These are phyloP conservation scores for Macrotyloma uniflorum DNA, from an alignment of 306 rosid species.

Conservation along the genomic window DNA sequence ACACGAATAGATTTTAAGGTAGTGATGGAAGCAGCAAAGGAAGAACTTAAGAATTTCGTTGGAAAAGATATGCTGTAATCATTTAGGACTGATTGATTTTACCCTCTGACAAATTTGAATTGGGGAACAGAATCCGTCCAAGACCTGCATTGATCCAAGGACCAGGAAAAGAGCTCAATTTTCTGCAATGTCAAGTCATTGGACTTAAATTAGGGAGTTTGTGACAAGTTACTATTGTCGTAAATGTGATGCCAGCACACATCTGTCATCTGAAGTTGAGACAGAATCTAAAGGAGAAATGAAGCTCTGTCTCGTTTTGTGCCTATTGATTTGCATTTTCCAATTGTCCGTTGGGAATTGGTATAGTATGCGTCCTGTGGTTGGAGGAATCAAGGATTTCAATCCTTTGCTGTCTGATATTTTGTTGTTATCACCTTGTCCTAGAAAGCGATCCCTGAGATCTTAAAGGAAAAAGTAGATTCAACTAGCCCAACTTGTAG, in stretches of 20 bases:
- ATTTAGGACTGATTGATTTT: conserved; percentile 10
- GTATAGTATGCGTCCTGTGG: not conserved
- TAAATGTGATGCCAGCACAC: conserved; percentile 13
- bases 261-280: conserved; percentile 15
- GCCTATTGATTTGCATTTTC: conserved; percentile 11
- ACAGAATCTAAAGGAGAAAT: conserved; percentile 28
- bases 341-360: conserved; percentile 12
- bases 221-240: conserved; percentile 26
- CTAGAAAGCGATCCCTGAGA: not conserved
- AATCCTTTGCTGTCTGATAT: not conserved
- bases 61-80: conserved; percentile 57
- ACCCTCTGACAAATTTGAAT: conserved; percentile 30
- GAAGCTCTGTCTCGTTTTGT: conserved; percentile 11
- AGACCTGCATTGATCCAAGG: conserved; percentile 23
- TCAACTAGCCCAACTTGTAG: not conserved
- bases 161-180: not conserved
- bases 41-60: conserved; percentile 61
- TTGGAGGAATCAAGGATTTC: conserved; percentile 6
- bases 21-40: conserved; percentile 87
- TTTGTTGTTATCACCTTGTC: conserved; percentile 36
- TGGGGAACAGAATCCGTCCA: not conserved
- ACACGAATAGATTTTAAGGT: conserved; percentile 59
- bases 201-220: not conserved
- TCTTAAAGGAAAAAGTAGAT: not conserved
- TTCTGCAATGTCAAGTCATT: not conserved